Base-by-base conservation (phyloP, 2,329 filamentous ascomycete species). In the Westerdykella ornata region DNA sequence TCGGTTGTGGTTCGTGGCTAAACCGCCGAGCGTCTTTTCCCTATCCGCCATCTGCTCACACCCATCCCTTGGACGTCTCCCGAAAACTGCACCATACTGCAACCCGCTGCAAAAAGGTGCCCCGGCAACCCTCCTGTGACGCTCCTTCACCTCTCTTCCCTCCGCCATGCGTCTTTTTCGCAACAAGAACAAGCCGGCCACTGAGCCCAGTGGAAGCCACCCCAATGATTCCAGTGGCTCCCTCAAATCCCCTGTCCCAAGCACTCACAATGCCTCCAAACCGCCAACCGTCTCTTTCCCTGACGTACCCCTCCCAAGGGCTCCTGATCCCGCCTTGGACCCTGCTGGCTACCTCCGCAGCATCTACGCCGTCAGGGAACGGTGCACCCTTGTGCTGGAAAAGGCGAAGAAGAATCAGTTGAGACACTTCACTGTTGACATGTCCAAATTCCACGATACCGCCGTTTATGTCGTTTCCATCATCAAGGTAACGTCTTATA, bases 301-400 rank as follows among this genome's bases (percentile, higher is more conserved):
- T 53, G 85, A 88, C 66, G 75, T 94, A 57, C 79, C 88, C 49
- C 77, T 97, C 36, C 86, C 90, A 37, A 83, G 81, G 58, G 81
- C 88, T 13, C 89, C 90, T 19, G 89, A 97, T 68, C 89, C 90
- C 57, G 77, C 83, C 47, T 74, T 90, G 53, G 88, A 97, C 63
- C 89, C 90, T 15, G 87, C 85, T 17, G 89, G 82, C 46, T 97
- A 97, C 68, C 77, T 98, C 57, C 81, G 86, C 62, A 96, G 88
- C 69, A 80, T 97, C 58, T 81, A 87, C 57, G 81, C 92, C 19
- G 88, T 98, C 18, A 78, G 92, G 48, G 88, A 96, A 57, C 73
- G 88, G 48, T 84, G 79, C 60, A 78, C 72, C 55, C 70, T 90
- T 51, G 74, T 95, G 39, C 75, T 86, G 46, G 78, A 85, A 48